phyloP scores from a whole-genome alignment of 83 land plant species.

The Larix sibirica region DNA sequence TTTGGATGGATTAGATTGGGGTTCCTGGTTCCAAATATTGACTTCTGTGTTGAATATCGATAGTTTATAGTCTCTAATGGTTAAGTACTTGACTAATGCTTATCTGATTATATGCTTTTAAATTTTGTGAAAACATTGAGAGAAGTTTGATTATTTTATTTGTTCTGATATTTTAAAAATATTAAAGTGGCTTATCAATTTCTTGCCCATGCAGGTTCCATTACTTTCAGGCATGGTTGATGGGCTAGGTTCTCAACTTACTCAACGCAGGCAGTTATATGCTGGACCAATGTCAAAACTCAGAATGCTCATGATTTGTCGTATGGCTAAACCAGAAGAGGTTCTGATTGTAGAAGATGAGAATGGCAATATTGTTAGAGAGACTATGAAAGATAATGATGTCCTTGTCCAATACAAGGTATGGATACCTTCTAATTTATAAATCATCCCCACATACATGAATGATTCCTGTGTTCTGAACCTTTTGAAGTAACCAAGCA shows the following conservation, averaged over 20 bases:
- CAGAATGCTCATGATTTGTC: conserved; percentile 92
- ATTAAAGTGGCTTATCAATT: not conserved
- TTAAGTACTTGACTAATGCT: too few relatives aligned
- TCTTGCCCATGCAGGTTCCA: conserved; percentile 38
- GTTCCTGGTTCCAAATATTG: too few relatives aligned
- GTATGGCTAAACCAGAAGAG: conserved; percentile 99
- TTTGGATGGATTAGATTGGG: too few relatives aligned
- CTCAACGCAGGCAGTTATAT: conserved; percentile 83
- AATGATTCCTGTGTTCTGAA: too few relatives aligned
- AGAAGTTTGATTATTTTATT: not conserved
- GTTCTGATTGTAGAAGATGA: conserved; percentile 99
- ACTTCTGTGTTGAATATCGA: too few relatives aligned
- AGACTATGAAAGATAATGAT: conserved; percentile 99
- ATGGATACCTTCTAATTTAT: not conserved
- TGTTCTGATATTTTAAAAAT: too few relatives aligned
- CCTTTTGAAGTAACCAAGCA: too few relatives aligned
- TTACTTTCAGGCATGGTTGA: conserved; percentile 68
- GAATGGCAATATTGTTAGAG: conserved; percentile 99
- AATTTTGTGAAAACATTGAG: too few relatives aligned
- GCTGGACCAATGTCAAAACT: conserved; percentile 87
- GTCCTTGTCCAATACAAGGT: conserved; percentile 99
- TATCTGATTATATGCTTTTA: too few relatives aligned
- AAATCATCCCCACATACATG: too few relatives aligned
- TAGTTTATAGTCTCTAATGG: too few relatives aligned
- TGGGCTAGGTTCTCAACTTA: conserved; percentile 67